phyloP scores from a whole-genome alignment of 805 yeast genomes.

The Osmozyma mogii region DNA sequence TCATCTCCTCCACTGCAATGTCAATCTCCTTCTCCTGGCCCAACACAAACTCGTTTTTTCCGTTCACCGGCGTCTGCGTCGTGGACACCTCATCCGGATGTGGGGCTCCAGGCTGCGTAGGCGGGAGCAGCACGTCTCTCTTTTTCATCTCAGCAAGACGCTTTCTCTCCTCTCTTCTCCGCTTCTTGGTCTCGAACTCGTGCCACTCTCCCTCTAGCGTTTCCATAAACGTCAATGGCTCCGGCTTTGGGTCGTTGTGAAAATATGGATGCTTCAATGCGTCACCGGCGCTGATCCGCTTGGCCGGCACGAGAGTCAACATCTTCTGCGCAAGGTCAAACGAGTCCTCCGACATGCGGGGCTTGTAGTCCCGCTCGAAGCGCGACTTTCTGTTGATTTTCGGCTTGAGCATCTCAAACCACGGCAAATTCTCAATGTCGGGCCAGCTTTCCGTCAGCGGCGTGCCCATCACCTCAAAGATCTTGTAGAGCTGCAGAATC shows the following conservation, averaged over 20 bases:
- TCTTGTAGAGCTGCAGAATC: conserved; percentile 68
- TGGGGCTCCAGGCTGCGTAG: conserved; percentile 2
- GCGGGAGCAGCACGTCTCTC: conserved; percentile 7
- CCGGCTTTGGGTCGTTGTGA: conserved; percentile 56
- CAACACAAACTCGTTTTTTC: no score
- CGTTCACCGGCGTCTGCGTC: no score
- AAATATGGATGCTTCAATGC: conserved; percentile 74
- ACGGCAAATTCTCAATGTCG: conserved; percentile 67
- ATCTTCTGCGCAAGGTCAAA: conserved; percentile 59
- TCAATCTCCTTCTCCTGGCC: no score
- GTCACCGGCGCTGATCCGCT: conserved; percentile 57
- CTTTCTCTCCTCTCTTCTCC: conserved; percentile 45
- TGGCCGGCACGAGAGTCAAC: conserved; percentile 59
- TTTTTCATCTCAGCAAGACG: conserved; percentile 22
- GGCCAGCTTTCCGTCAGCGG: conserved; percentile 76
- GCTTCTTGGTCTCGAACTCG: conserved; percentile 87
- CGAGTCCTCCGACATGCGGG: conserved; percentile 40
- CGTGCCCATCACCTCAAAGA: conserved; percentile 81
- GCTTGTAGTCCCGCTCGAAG: conserved; percentile 25
- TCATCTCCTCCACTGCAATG: no score
- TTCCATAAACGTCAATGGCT: conserved; percentile 46
- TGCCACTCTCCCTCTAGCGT: conserved; percentile 87
- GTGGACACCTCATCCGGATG: conserved; percentile 1
- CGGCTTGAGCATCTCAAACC: conserved; percentile 85
- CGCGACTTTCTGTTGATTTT: conserved; percentile 24